These are phyloP conservation scores for Allium fistulosum DNA, from an alignment of 106 monocot genomes.

Conservation along the genomic window DNA sequence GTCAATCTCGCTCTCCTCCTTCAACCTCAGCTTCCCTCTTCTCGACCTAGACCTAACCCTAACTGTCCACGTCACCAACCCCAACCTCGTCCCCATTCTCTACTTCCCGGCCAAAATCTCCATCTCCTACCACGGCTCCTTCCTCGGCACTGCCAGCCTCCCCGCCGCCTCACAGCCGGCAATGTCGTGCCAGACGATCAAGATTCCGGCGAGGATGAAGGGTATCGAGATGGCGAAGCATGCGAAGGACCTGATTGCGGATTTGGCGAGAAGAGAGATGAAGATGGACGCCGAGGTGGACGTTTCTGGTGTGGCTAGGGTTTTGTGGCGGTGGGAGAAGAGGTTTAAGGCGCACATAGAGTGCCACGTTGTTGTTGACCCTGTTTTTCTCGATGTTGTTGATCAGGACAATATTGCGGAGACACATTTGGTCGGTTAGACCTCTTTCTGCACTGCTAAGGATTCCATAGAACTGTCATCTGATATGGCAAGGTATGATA, in stretches of 20 bases:
- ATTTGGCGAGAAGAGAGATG: slow-evolving; percentile 52
- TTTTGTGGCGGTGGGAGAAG: slow-evolving; percentile 36
- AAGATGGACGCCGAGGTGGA: slow-evolving; percentile 60
- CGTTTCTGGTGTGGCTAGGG: slow-evolving; percentile 45
- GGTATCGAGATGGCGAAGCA: slow-evolving; percentile 52
- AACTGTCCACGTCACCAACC: slow-evolving; percentile 82
- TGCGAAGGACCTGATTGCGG: slow-evolving; percentile 28
- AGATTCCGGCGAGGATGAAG: slow-evolving; percentile 43
- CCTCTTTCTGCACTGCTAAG: no score
- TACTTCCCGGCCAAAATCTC: slow-evolving; percentile 48
- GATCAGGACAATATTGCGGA: slow-evolving; percentile 65
- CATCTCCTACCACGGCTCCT: slow-evolving; percentile 65
- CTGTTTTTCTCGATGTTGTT: slow-evolving; percentile 55
- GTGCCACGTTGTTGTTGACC: slow-evolving; percentile 66
- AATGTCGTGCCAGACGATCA: slow-evolving; percentile 43
- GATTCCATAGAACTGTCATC: no score
- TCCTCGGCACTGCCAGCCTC: slow-evolving; percentile 53
- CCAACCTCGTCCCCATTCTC: slow-evolving; percentile 61
- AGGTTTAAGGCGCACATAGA: slow-evolving; percentile 40
- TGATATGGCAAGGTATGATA: no score
- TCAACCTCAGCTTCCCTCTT: slow-evolving; percentile 34
- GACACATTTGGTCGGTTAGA: slow-evolving; percentile 14
- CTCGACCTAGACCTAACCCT: slow-evolving; percentile 69
- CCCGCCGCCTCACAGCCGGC: slow-evolving; percentile 45
- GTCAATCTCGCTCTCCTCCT: slow-evolving; percentile 63